Conservation (phyloP, 148 eudicot genomes). For the Rhododendron ovatum region DNA sequence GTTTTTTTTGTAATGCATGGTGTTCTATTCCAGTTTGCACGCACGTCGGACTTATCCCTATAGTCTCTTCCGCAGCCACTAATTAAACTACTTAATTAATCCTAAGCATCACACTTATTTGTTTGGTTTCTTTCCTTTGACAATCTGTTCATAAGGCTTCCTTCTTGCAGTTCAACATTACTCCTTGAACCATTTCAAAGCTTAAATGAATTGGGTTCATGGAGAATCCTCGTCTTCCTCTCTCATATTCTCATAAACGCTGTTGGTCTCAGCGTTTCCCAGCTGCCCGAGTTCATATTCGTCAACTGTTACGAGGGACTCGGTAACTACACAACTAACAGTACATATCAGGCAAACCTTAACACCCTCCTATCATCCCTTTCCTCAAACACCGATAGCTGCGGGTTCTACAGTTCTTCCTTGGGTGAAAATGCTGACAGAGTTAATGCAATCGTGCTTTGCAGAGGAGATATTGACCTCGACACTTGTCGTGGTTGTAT, state of each 20-base stretch:
- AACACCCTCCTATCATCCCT: constrained; percentile 33
- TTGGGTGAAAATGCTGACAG: background rate
- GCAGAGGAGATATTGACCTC: background rate
- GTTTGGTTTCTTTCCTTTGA: background rate
- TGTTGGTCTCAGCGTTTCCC: background rate
- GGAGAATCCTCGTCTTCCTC: background rate
- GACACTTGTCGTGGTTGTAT: background rate
- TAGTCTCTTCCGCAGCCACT: no score
- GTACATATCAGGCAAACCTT: constrained; percentile 31
- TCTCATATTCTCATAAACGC: background rate
- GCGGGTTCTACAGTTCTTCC: constrained; percentile 33
- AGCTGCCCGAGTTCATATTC: background rate
- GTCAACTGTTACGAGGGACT: background rate
- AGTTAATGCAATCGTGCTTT: background rate
- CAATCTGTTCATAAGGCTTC: background rate
- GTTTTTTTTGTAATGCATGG: no score
- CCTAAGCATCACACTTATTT: background rate
- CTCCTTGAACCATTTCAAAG: background rate
- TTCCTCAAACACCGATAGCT: constrained; percentile 21
- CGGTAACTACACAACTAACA: constrained; percentile 19
- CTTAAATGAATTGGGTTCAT: background rate
- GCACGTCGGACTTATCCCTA: no score
- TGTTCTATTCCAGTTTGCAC: no score
- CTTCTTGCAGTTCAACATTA: background rate
- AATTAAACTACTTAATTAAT: background rate